Percentiles rank a stretch among this genome's conserved stretches.
Evolutionary conservation across 2,329 filamentous ascomycete genomes (phyloP).

Genomic region (Pseudogymnoascus sp.): DNA sequence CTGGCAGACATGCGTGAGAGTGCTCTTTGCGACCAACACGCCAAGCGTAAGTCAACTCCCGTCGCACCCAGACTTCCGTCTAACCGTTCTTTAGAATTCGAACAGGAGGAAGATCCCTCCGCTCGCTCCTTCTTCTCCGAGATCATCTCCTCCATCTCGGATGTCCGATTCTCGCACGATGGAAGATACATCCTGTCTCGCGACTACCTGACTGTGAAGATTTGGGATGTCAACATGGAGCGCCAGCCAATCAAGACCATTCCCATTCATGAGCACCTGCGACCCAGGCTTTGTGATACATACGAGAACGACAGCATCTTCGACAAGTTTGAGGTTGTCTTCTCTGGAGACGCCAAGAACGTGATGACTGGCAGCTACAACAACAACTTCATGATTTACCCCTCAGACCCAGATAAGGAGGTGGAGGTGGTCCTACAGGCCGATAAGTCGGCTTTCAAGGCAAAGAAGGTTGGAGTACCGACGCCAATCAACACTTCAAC

Average conservation of each 20-base stretch:
- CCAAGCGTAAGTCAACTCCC: conserved; percentile 59
- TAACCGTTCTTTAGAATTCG: conserved; percentile 63
- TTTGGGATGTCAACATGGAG: conserved; percentile 99
- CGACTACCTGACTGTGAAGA: conserved; percentile 98
- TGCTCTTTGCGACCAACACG: conserved; percentile 89
- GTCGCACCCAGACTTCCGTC: background rate
- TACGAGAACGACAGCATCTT: conserved; percentile 99
- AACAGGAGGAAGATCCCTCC: conserved; percentile 95
- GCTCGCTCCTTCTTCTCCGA: conserved; percentile 99
- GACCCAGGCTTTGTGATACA: conserved; percentile 89
- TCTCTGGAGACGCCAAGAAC: conserved; percentile 95
- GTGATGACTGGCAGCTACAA: conserved; percentile 99
- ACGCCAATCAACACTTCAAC: conserved; percentile 86
- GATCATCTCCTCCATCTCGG: conserved; percentile 98
- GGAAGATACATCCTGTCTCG: conserved; percentile 94
- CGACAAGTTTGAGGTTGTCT: conserved; percentile 99
- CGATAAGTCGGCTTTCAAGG: conserved; percentile 98
- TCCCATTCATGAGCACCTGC: conserved; percentile 93
- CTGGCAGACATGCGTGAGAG: conserved; percentile 97
- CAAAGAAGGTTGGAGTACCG: conserved; percentile 97
- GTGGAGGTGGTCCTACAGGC: conserved; percentile 95
- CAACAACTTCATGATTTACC: conserved; percentile 99
- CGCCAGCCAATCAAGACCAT: conserved; percentile 96
- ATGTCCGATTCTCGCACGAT: conserved; percentile 94
- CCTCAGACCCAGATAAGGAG: conserved; percentile 89